Percentiles rank a stretch among this genome's conserved stretches.
Evolutionary conservation across 345 rosid species (phyloP).

Genomic region (Atalantia buxifolia): DNA sequence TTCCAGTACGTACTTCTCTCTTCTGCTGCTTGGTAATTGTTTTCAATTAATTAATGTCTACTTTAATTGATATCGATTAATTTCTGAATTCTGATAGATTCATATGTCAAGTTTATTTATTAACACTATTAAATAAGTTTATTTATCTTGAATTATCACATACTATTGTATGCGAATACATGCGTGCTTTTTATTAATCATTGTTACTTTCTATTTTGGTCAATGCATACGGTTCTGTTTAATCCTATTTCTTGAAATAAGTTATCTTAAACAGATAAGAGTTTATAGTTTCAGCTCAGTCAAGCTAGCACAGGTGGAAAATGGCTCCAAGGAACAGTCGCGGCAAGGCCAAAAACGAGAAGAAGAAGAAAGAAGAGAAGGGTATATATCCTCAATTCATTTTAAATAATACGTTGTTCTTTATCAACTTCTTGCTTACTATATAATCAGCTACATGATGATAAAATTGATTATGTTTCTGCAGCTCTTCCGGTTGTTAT

Average conservation of each 20-base stretch:
- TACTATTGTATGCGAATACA: neutral
- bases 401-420: no score
- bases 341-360: constrained; percentile 85
- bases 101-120: no score
- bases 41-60: neutral
- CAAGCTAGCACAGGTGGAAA: constrained; percentile 24
- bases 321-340: constrained; percentile 98
- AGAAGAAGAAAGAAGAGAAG: constrained; percentile 98
- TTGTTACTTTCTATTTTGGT: neutral
- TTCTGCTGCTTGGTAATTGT: constrained; percentile 29
- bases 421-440: no score
- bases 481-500: constrained; percentile 90
- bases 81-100: neutral
- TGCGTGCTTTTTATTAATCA: neutral
- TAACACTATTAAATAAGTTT: neutral
- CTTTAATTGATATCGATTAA: neutral
- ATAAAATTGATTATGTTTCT: neutral
- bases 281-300: constrained; percentile 15
- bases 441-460: neutral
- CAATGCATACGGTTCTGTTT: neutral
- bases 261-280: neutral
- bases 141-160: neutral
- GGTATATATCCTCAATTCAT: constrained; percentile 30
- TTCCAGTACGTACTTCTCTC: neutral
- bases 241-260: neutral